Base-by-base conservation (phyloP, 2,329 filamentous ascomycete genomes). In the Penicillium brasilianum region DNA sequence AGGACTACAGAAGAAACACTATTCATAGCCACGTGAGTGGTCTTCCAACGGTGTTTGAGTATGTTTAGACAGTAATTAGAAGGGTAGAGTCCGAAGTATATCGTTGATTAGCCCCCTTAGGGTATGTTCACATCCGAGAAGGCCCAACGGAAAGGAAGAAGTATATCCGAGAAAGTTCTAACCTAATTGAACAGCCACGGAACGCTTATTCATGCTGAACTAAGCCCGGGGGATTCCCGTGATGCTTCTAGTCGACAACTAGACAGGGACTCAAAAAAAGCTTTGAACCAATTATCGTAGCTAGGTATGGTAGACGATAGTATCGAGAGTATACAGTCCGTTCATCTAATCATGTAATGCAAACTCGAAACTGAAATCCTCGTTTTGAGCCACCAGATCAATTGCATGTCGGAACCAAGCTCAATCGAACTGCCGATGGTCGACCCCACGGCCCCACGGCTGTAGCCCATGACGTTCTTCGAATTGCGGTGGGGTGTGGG, bases 181-280 rank as follows among this genome's bases (percentile, higher is more conserved):
- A 51, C 34, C 49, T 36, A 14, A 51, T 36, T 51, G 9, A 22
- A 16, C 48, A 20, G 8, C 28, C n/a, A 32, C 55, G 28, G 20
- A 30, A 18, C 32, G 65, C 63, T 66, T 56, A 64, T 55, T 66
- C 61, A 66, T 66, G 61, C 64, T 64, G 53, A 67, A 44, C 49
- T 61, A 65, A 60, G 22, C 34, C 34, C 20, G 61, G 57, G 59
- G 59, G 16, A 57, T 64, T 61, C 58, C 63, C 65, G 62, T 25
- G 18, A 53, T 39, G 16, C 9, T 39, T n/a, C 5, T 3, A 16
- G 50, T 52, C 32, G 50, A 6, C 14, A 22, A 25, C 5, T 10
- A n/a, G 30, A 30, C 6, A 28, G 18, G 2, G 18, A 8, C 41
- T 48, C 18, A 20, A 2, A 3, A 20, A 5, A 32, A n/a, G n/a